Evolutionary conservation across 2,329 filamentous ascomycete species (phyloP), one percentile per base, ranked within the genome.

Genomic region (Cladosporium sp.): DNA sequence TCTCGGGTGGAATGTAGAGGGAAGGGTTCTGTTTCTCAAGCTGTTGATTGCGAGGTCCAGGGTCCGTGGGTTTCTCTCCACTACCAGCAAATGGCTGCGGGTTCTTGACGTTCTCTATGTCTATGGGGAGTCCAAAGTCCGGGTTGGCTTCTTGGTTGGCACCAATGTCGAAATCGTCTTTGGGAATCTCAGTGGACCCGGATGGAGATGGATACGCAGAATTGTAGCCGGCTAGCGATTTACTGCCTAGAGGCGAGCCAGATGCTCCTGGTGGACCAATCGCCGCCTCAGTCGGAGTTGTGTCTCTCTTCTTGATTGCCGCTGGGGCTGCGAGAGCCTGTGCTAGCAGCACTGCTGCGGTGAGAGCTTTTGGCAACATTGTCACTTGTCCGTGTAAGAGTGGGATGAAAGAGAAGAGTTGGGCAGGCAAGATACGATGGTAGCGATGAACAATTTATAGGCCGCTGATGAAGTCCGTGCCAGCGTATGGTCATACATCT

Each of bases 21-120:
- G 76, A 74, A 22, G 68, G 70, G 55, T 75, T 76, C 42, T 76
- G 62, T 20, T 67, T 69, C 40, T 76, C 75, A 17, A 75, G 65
- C 13, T 62, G 65, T 34, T 58, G 49, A 20, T 72, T 73, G 5
- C 70, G 67, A 56, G 62, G 59, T 8, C 73, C 73, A 17, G 74
- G 71, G 60, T 76, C 73, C 0, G 73, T 77, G 0, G 73, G 72
- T 3, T 63, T 65, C n/a, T 68, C 68, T 6, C 61, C 68, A 15
- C 67, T 65, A n/a, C 73, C 73, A 35, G 71, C 66, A 24, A 76
- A 73, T 0, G 73, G 74, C 39, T 76, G 74, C 3, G 73, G 73
- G 50, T 75, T 74, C 60, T 74, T 70, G 3, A 74, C 68, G 15
- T 66, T 65, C 0, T 67, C 65, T 2, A 76, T 64, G 51, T 75